Evolutionary conservation across 352 stramenopile genomes (phyloP), one percentile per base, ranked within the genome.

Genomic region (Phytopythium chamaehyphon): DNA sequence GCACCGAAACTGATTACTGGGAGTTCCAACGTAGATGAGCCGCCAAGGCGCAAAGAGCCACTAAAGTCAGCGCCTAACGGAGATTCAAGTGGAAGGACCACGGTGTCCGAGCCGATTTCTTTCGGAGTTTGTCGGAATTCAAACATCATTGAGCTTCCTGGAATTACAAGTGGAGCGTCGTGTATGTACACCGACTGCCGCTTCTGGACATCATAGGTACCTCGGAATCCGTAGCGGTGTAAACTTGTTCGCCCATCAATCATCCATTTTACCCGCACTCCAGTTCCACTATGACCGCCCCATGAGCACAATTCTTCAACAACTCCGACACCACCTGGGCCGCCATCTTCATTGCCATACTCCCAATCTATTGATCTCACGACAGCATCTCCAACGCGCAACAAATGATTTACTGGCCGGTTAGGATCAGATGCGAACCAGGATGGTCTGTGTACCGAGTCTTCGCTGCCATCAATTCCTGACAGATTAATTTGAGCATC

Each of bases 321-420:
- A 31, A 71, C 54, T 19, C 83, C 83, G 9, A 86, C 24, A 39
- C 62, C 73, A n/a, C 83, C 83, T 19, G 61, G 22, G 7, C 73
- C 76, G 28, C 83, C 83, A 47, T 91, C 83, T 72, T 93, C 83
- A 26, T 90, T 59, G 3, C 56, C 79, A 49, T 89, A 91, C 42
- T 74, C 62, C 83, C 83, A 93, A 39, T 91, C 79, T 23, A 55
- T 60, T 15, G 80, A 82, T 5, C 80, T 69, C 43, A 86, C 60
- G 2, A 93, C 79, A 11, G 58, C 40, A 33, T 93, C 76, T 1
- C 69, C 73, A 22, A 70, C 52, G 28, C 66, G 75, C 47, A 79
- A 31, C 10, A 73, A 58, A 28, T 57, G 47, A 10, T 40, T 64
- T 4, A 36, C 40, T 18, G 60, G 55, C 10, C 74, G 71, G 22